A percentile compares a stretch with the other conserved stretches of the same genome.
Evolutionary conservation across 1,284 basidiomycete genomes (phyloP).

Genomic region (Microbotryomycetes sp.): DNA sequence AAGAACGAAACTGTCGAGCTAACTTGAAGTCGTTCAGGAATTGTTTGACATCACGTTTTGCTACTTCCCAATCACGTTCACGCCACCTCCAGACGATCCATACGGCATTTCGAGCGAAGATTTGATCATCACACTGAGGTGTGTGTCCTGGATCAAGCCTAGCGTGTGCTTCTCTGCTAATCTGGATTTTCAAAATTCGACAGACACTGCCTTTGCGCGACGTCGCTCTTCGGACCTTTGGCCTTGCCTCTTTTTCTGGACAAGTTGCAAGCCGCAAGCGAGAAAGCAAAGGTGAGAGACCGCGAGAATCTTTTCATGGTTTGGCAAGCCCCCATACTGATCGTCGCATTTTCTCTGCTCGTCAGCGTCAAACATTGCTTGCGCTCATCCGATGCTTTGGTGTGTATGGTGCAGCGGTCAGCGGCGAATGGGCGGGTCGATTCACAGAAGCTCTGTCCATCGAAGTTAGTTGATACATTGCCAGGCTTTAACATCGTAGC

Average conservation of each 20-base stretch:
- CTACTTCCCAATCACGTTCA: slow-evolving; percentile 98
- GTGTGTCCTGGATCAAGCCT: background rate
- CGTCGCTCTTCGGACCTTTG: slow-evolving; percentile 72
- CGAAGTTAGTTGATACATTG: slow-evolving; percentile 53
- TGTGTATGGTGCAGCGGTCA: slow-evolving; percentile 64
- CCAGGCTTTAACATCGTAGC: background rate
- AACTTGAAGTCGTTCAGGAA: slow-evolving; percentile 50
- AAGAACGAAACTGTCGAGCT: background rate
- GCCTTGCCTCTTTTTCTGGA: slow-evolving; percentile 87
- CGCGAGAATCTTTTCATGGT: background rate
- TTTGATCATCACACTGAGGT: slow-evolving; percentile 69
- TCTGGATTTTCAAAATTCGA: background rate
- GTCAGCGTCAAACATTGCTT: slow-evolving; percentile 70
- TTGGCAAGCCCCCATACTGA: background rate
- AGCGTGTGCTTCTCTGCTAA: background rate
- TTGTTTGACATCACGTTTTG: slow-evolving; percentile 95
- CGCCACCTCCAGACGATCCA: slow-evolving; percentile 87
- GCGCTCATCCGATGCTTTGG: slow-evolving; percentile 70
- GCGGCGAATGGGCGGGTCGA: slow-evolving; percentile 59
- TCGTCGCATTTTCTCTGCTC: background rate
- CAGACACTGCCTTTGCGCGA: slow-evolving; percentile 63
- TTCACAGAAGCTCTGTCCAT: slow-evolving; percentile 82
- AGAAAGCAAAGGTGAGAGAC: slow-evolving; percentile 65
- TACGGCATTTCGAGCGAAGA: slow-evolving; percentile 89
- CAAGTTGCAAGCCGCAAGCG: slow-evolving; percentile 78